Percentiles rank a stretch among this genome's conserved stretches.
Conservation (phyloP, 2,329 filamentous ascomycete species). For the Colletotrichum eleusines region DNA sequence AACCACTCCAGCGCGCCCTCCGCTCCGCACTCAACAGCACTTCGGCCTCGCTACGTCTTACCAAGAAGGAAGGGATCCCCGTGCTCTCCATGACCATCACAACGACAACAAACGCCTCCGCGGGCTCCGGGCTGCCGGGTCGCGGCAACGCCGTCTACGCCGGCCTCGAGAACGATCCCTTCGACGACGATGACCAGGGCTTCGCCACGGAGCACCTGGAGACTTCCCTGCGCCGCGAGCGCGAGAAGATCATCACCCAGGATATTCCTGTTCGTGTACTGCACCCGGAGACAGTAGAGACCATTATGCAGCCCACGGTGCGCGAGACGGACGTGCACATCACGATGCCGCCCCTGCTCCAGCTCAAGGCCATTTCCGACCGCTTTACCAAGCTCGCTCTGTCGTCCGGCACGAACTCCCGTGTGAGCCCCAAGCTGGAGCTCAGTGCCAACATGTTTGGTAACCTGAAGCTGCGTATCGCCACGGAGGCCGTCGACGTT, state of each 20-base stretch:
- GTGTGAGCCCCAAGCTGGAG: constrained; percentile 75
- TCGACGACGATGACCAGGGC: constrained; percentile 58
- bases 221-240: constrained; percentile 73
- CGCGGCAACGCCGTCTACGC: constrained; percentile 42
- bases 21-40: constrained; percentile 86
- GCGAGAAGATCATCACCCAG: constrained; percentile 93
- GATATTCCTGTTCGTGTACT: constrained; percentile 96
- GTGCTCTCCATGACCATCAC: constrained; percentile 91
- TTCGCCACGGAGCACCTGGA: constrained; percentile 66
- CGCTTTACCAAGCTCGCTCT: constrained; percentile 90
- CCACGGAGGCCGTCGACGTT: constrained; percentile 87
- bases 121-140: constrained; percentile 48
- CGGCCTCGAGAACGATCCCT: constrained; percentile 51
- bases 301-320: constrained; percentile 91
- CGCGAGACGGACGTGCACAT: constrained; percentile 96
- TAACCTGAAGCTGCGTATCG: constrained; percentile 81
- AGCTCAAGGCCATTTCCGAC: constrained; percentile 94
- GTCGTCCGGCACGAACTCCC: constrained; percentile 51
- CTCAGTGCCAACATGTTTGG: constrained; percentile 96
- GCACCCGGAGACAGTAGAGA: constrained; percentile 84
- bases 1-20: constrained; percentile 88
- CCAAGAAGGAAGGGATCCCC: constrained; percentile 90
- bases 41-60: constrained; percentile 87
- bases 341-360: constrained; percentile 84
- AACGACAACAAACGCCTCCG: constrained; percentile 71